Conservation (phyloP, 805 yeast genomes). For the Kodamaea fukazawae region DNA sequence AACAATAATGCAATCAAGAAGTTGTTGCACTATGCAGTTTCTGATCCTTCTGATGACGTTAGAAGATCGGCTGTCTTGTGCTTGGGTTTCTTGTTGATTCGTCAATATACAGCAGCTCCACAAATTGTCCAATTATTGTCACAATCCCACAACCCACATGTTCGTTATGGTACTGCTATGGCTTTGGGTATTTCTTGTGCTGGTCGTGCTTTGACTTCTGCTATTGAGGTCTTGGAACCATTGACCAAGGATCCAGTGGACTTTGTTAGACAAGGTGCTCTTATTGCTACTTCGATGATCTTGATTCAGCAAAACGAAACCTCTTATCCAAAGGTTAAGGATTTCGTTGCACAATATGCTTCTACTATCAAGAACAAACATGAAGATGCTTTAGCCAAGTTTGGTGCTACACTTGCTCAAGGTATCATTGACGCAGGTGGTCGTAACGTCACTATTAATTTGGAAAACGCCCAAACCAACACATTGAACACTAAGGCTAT, state of each 20-base stretch:
- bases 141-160: slow-evolving; percentile 96
- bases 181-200: slow-evolving; percentile 97
- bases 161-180: slow-evolving; percentile 96
- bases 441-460: slow-evolving; percentile 88
- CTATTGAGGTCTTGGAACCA: slow-evolving; percentile 89
- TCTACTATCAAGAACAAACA: slow-evolving; percentile 81
- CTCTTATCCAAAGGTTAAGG: slow-evolving; percentile 73
- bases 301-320: slow-evolving; percentile 85
- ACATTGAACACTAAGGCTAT: slow-evolving; percentile 88
- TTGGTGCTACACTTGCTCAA: slow-evolving; percentile 95
- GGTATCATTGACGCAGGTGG: slow-evolving; percentile 99
- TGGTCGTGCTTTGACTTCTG: slow-evolving; percentile 84
- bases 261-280: slow-evolving; percentile 97
- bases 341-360: slow-evolving; percentile 70
- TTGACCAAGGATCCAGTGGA: slow-evolving; percentile 91
- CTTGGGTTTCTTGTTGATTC: slow-evolving; percentile 84
- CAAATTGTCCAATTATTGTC: slow-evolving; percentile 89
- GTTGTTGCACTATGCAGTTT: slow-evolving; percentile 88
- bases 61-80: slow-evolving; percentile 94
- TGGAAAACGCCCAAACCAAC: slow-evolving; percentile 85
- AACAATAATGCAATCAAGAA: slow-evolving; percentile 82
- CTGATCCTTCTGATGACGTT: slow-evolving; percentile 94
- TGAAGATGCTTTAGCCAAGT: slow-evolving; percentile 95
- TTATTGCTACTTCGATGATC: slow-evolving; percentile 88
- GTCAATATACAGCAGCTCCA: slow-evolving; percentile 92